phyloP scores from a whole-genome alignment of 208 protist genomes.

The Acanthamoeba lenticulata region DNA sequence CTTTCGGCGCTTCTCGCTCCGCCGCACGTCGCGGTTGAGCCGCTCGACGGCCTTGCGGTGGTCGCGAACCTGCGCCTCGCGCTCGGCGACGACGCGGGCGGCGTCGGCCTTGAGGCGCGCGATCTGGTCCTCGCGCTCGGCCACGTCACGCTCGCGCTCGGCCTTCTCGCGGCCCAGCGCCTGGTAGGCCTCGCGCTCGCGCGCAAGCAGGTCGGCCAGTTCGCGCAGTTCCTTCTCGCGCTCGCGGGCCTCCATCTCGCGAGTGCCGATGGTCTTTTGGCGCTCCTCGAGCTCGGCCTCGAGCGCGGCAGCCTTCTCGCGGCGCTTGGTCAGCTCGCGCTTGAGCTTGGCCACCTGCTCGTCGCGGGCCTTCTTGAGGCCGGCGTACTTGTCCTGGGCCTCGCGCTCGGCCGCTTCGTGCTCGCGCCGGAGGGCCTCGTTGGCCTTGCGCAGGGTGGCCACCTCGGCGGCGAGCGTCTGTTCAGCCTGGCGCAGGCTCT shows the following conservation, averaged over 20 bases:
- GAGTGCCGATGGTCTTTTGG: background rate
- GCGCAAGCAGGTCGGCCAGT: background rate
- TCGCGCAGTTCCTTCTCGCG: background rate
- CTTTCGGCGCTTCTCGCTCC: constrained; percentile 52
- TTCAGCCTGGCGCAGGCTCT: background rate
- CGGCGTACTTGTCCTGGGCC: background rate
- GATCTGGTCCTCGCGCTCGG: constrained; percentile 30
- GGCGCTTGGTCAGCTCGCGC: background rate
- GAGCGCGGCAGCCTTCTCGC: background rate
- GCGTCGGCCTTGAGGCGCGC: background rate
- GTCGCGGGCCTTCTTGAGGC: background rate
- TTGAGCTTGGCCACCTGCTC: background rate
- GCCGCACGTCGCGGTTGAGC: background rate
- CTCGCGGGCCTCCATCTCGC: constrained; percentile 30
- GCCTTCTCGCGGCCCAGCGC: background rate
- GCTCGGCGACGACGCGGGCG: background rate
- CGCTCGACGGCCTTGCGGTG: constrained; percentile 27
- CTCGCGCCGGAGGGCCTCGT: background rate
- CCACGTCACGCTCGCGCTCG: background rate
- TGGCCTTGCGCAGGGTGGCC: background rate
- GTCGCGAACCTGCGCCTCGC: background rate
- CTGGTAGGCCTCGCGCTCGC: background rate
- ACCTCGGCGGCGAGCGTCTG: background rate
- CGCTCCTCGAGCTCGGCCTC: constrained; percentile 3
- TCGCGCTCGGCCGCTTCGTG: background rate